Evolutionary conservation across 768 basidiomycete genomes (phyloP).

Genomic region (Dioszegia hungarica): DNA sequence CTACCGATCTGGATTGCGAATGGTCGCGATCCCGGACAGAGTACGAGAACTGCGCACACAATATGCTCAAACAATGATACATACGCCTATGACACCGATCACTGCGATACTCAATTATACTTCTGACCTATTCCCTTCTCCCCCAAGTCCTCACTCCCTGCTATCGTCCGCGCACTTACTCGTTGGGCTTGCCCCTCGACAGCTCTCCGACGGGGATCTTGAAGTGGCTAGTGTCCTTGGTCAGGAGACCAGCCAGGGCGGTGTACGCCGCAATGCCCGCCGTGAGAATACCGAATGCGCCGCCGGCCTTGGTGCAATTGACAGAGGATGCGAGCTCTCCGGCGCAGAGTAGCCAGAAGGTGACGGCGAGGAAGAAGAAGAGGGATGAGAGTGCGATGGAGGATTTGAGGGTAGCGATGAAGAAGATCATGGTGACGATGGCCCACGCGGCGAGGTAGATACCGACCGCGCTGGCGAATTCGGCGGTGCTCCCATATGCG

Average conservation of each 20-base stretch:
- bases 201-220: conserved; percentile 46
- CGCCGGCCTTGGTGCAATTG: conserved; percentile 44
- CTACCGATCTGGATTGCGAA: no score
- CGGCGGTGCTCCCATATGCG: conserved; percentile 25
- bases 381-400: conserved; percentile 56
- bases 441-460: conserved; percentile 42
- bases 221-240: conserved; percentile 47
- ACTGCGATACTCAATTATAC: no score
- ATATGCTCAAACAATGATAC: no score
- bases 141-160: no score
- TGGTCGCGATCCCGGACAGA: no score
- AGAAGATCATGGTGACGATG: conserved; percentile 45
- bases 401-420: conserved; percentile 55
- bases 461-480: conserved; percentile 35
- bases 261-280: conserved; percentile 48
- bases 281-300: conserved; percentile 49
- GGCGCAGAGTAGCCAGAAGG: conserved; percentile 50
- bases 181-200: conserved; percentile 12
- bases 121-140: no score
- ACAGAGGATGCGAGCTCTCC: conserved; percentile 49
- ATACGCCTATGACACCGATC: no score
- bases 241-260: conserved; percentile 49
- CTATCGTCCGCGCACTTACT: no score
- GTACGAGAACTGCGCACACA: no score
- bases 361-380: conserved; percentile 57